A percentile compares a stretch with the other conserved stretches of the same genome.
Evolutionary conservation across 2,329 filamentous ascomycete genomes (phyloP).

Genomic region (Chaetomiaceae sp.): DNA sequence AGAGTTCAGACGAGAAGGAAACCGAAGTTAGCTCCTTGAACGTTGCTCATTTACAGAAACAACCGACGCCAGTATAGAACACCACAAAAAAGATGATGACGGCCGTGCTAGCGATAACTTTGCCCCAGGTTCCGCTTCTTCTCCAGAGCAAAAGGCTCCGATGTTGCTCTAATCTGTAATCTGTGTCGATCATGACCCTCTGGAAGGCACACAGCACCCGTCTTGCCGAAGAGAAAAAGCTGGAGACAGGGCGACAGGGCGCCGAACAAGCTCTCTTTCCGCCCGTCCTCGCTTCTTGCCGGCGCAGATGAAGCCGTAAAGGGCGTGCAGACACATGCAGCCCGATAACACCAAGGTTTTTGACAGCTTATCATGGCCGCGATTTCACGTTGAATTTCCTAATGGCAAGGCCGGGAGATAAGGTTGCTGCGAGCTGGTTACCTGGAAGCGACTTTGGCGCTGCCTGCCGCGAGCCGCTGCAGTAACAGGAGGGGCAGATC

Average conservation of each 20-base stretch:
- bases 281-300: neutral
- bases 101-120: no score
- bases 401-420: slow-evolving; percentile 32
- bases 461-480: neutral
- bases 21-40: neutral
- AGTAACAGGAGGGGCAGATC: neutral
- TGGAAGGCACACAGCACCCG: neutral
- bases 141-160: no score
- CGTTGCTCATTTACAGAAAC: neutral
- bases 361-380: slow-evolving; percentile 30
- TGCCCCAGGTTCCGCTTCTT: no score
- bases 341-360: slow-evolving; percentile 21
- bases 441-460: slow-evolving; percentile 9
- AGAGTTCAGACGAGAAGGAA: neutral
- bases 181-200: slow-evolving; percentile 2
- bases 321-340: slow-evolving; percentile 18
- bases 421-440: slow-evolving; percentile 21
- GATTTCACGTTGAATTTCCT: slow-evolving; percentile 35
- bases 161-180: no score
- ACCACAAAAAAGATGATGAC: no score
- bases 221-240: neutral
- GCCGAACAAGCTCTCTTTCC: neutral
- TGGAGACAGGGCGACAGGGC: neutral
- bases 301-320: slow-evolving; percentile 12
- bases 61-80: no score